Evolutionary conservation across 345 rosid species (phyloP).

Genomic region (Populus tremula): DNA sequence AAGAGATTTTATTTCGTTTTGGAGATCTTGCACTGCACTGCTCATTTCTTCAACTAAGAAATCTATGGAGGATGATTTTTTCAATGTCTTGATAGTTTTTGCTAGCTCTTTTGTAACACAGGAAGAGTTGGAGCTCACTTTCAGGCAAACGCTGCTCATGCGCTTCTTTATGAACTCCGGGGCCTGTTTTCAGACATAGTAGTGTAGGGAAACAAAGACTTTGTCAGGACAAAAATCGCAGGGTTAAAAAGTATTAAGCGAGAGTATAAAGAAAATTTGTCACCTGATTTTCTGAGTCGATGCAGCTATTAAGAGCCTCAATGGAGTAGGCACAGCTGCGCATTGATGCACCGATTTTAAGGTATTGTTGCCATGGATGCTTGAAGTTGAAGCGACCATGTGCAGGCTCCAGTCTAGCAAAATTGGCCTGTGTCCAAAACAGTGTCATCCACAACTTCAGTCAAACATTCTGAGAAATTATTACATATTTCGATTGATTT

Average conservation of each 20-base stretch:
- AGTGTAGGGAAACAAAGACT: neutral
- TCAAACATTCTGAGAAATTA: neutral
- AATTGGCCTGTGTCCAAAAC: conserved; percentile 31
- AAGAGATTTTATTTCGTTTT: conserved; percentile 27
- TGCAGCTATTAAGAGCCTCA: conserved; percentile 38
- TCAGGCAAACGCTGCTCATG: conserved; percentile 28
- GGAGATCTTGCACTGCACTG: conserved; percentile 32
- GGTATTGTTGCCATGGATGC: conserved; percentile 57
- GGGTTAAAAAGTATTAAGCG: neutral
- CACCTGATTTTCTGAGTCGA: conserved; percentile 37
- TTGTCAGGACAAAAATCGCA: neutral
- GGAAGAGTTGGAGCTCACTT: conserved; percentile 36
- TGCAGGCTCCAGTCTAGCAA: conserved; percentile 54
- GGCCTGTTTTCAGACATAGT: conserved; percentile 20
- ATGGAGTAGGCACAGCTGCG: conserved; percentile 43
- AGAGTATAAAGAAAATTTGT: neutral
- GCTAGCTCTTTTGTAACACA: conserved; percentile 34
- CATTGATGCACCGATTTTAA: conserved; percentile 40
- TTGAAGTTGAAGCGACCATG: conserved; percentile 50
- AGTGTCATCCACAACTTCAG: neutral
- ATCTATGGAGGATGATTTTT: conserved; percentile 27
- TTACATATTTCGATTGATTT: neutral
- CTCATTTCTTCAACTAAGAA: conserved; percentile 38
- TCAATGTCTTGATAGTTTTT: conserved; percentile 32
- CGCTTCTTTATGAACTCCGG: conserved; percentile 39